Evolutionary conservation across 805 yeast genomes (phyloP), one percentile per base, ranked within the genome.

Genomic region (Saccharomycopsis fodiens): DNA sequence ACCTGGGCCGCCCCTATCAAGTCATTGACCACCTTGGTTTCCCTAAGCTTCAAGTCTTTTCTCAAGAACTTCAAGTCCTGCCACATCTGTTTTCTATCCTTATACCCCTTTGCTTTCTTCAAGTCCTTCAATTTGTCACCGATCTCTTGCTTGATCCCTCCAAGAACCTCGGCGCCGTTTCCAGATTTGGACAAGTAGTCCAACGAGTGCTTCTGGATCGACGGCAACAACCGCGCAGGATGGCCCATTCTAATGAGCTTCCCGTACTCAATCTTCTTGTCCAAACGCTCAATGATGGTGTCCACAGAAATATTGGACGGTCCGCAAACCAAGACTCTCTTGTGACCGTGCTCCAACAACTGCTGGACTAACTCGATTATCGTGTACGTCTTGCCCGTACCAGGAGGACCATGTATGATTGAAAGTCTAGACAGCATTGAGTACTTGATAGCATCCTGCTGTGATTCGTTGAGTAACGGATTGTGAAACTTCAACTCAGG

Each of bases 291-390:
- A 40, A 89, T 62, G 13, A 91, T 83, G 0, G 95, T 91, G 60
- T 91, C 97, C 1, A 89, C 95, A 1, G 96, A 78, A 13, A 88
- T 80, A 59, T 91, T 91, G 0, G 97, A 88, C 0, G 97, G 95
- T 0, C 96, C 97, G 65, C 97, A 89, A 0, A 91, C 89, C 23
- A 91, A 65, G 0, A 91, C 79, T 38, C 88, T 61, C 50, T 74
- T 69, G 21, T 20, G 22, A 2, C 36, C 37, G 5, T 75, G 74
- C 6, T 65, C 66, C 1, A 78, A 69, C 42, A 87, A 65, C 57
- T 89, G 96, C 42, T 82, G 74, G 31, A 88, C 79, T 5, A 85
- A 65, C 56, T 91, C 97, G 7, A 89, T 78, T 4, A 91, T 55
- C 0, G 97, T 89, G 52, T 81, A 82, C 0, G 97, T 91, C 49